Evolutionary conservation across 140 eudicot species (phyloP).

Genomic region (Erigeron philadelphicus): DNA sequence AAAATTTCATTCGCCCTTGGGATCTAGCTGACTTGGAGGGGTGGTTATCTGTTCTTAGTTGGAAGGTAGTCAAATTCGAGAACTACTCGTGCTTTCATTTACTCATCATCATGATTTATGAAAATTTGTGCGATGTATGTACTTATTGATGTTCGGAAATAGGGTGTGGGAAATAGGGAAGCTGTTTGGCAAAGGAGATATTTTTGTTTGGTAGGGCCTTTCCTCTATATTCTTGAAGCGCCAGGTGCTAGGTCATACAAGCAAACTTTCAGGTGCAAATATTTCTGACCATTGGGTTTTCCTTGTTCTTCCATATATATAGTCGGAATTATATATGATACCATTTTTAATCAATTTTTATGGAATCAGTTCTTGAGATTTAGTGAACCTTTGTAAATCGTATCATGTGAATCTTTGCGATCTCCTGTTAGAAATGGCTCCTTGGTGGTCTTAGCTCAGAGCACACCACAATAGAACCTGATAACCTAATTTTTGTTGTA

Average conservation of each 20-base stretch:
- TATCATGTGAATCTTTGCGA: neutral
- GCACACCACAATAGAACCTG: neutral
- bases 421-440: neutral
- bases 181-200: conserved; percentile 96
- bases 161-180: conserved; percentile 97
- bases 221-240: conserved; percentile 72
- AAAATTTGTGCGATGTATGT: conserved; percentile 5
- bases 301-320: conserved; percentile 5
- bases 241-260: conserved; percentile 82
- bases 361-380: conserved; percentile 3
- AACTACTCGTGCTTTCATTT: conserved; percentile 12
- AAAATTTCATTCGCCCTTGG: conserved; percentile 70
- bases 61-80: conserved; percentile 60
- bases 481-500: neutral
- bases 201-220: conserved; percentile 87
- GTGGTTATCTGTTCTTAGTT: conserved; percentile 72
- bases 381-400: conserved; percentile 1
- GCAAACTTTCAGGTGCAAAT: conserved; percentile 67
- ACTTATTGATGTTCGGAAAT: conserved; percentile 16
- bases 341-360: neutral
- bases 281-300: neutral
- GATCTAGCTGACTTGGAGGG: conserved; percentile 88
- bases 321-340: conserved; percentile 7
- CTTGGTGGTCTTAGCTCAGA: neutral
- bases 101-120: conserved; percentile 19